These are phyloP conservation scores for Inosperma sp. DNA, from an alignment of 768 basidiomycete genomes.

Conservation along the genomic window DNA sequence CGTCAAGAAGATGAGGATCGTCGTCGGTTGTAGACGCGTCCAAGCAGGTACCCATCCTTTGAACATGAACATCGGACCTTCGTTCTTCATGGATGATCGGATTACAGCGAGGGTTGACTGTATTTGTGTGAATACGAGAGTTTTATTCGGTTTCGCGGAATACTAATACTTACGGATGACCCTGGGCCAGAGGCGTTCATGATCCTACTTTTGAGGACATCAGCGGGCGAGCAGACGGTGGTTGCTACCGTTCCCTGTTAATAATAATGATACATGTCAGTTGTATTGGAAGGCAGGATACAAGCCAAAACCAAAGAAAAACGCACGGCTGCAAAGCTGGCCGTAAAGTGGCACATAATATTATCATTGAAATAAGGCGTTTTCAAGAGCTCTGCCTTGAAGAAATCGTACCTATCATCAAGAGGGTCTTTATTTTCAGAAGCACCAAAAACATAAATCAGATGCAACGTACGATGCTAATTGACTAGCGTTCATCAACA, in stretches of 20 bases:
- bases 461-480: slow-evolving; percentile 67
- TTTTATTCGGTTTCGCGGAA: not conserved
- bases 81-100: slow-evolving; percentile 57
- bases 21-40: slow-evolving; percentile 81
- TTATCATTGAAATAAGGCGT: slow-evolving; percentile 74
- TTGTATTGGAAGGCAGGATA: not conserved
- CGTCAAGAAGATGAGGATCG: slow-evolving; percentile 82
- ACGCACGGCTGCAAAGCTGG: slow-evolving; percentile 79
- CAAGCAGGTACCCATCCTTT: slow-evolving; percentile 90
- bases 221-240: slow-evolving; percentile 84
- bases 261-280: not conserved
- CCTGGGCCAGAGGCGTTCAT: slow-evolving; percentile 88
- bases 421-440: no score
- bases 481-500: slow-evolving; percentile 91
- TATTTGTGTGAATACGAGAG: not conserved
- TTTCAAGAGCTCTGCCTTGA: slow-evolving; percentile 79
- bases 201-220: slow-evolving; percentile 84
- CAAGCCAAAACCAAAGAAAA: no score
- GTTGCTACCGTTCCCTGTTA: slow-evolving; percentile 80
- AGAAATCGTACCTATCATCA: slow-evolving; percentile 73
- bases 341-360: slow-evolving; percentile 77
- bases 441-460: not conserved
- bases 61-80: slow-evolving; percentile 89
- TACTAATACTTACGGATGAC: slow-evolving; percentile 50
- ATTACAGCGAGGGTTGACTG: slow-evolving; percentile 73